These are phyloP conservation scores for Coelastrella sp. DNA, from an alignment of 139 green algal genomes.

Conservation along the genomic window DNA sequence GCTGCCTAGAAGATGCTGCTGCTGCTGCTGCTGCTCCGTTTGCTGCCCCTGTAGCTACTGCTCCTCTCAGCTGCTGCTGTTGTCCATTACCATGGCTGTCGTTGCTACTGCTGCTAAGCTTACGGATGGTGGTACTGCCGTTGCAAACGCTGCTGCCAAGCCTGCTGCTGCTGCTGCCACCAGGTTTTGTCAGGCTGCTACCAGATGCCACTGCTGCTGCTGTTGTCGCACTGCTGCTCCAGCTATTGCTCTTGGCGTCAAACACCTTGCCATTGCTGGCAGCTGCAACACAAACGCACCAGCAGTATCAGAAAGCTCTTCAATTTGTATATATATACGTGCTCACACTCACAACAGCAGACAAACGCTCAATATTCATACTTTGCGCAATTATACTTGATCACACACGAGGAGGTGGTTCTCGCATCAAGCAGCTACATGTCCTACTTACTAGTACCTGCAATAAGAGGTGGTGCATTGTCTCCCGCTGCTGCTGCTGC, in stretches of 20 bases:
- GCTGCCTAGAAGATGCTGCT: not conserved
- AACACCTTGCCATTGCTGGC: slow-evolving; percentile 37
- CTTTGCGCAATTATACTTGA: too few species aligned
- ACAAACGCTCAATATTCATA: too few species aligned
- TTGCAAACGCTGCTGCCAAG: not conserved
- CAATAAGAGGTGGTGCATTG: not conserved
- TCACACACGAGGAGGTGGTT: too few species aligned
- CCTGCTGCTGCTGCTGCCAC: not conserved
- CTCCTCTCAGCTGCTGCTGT: not conserved
- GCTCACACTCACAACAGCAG: not conserved
- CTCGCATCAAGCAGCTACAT: too few species aligned
- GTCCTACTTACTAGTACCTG: not conserved
- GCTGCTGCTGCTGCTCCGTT: not conserved
- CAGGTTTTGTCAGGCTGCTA: not conserved
- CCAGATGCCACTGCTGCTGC: not conserved
- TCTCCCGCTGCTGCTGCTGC: slow-evolving; percentile 21
- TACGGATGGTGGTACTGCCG: too few species aligned
- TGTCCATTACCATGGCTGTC: too few species aligned
- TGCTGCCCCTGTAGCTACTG: not conserved
- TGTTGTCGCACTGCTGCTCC: slow-evolving; percentile 13
- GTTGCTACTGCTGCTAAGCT: not conserved
- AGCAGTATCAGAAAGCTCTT: not conserved
- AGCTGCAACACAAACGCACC: not conserved
- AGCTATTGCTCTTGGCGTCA: slow-evolving; percentile 30
- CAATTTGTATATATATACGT: too few species aligned